Conservation (phyloP, 169 alveolate genomes). For the Plasmodium knowlesi region DNA sequence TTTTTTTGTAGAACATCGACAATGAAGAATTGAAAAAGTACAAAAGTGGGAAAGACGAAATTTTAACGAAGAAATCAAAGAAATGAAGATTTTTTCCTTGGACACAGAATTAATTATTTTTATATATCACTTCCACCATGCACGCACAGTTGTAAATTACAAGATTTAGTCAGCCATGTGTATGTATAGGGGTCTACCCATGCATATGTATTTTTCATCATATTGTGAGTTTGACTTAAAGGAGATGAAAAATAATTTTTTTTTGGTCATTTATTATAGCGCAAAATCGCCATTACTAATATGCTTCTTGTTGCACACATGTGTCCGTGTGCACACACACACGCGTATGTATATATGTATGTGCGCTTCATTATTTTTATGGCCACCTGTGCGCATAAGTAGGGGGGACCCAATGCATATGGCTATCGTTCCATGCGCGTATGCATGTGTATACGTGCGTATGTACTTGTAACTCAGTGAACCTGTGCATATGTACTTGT, state of each 20-base stretch:
- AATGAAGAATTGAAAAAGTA: constrained; percentile 55
- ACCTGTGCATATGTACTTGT: no score
- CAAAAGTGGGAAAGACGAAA: background rate
- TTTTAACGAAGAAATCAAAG: constrained; percentile 8
- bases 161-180: background rate
- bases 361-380: background rate
- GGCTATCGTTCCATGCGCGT: background rate
- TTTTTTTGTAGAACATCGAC: constrained; percentile 56
- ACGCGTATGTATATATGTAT: background rate
- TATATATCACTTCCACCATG: background rate
- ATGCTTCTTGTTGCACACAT: background rate
- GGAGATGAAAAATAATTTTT: background rate
- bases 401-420: background rate
- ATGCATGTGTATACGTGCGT: background rate
- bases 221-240: background rate
- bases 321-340: background rate
- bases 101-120: background rate
- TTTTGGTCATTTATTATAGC: background rate
- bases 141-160: background rate
- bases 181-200: background rate
- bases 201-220: background rate
- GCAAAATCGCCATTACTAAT: constrained; percentile 1
- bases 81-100: background rate
- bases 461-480: no score
- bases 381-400: background rate